Conservation (phyloP, 768 basidiomycete species). For the Phanerochaete carnosa region DNA sequence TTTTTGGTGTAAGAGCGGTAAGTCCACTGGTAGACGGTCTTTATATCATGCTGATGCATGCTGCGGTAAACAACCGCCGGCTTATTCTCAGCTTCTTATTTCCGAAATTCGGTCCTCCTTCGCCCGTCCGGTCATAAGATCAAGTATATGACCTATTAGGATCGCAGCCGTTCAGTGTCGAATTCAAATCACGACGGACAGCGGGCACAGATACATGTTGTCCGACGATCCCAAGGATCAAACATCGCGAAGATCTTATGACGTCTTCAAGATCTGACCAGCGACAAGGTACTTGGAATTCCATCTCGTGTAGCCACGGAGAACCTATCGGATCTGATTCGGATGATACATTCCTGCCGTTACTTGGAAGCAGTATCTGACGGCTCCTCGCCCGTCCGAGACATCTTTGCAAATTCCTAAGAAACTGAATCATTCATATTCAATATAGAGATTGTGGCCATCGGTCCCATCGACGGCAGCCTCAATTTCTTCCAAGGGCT, state of each 20-base stretch:
- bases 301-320: not conserved
- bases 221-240: constrained; percentile 26
- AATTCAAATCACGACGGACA: constrained; percentile 94
- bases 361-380: constrained; percentile 64
- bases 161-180: constrained; percentile 69
- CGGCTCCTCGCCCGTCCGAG: constrained; percentile 54
- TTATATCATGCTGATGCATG: too few relatives aligned
- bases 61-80: too few relatives aligned
- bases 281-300: constrained; percentile 55
- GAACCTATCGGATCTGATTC: constrained; percentile 2
- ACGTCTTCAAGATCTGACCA: constrained; percentile 91
- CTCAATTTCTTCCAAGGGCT: constrained; percentile 85
- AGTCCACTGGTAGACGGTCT: too few relatives aligned
- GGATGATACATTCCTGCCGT: constrained; percentile 1
- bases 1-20: too few relatives aligned
- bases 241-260: constrained; percentile 67
- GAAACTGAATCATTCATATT: constrained; percentile 64
- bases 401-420: constrained; percentile 42
- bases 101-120: too few relatives aligned
- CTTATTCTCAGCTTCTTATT: too few relatives aligned
- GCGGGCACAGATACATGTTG: constrained; percentile 76
- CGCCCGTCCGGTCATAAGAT: constrained; percentile 77
- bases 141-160: constrained; percentile 77
- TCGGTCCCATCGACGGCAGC: constrained; percentile 59
- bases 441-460: constrained; percentile 86